A percentile compares a stretch with the other conserved stretches of the same genome.
Conservation (phyloP, 345 rosid species). For the Linum trigynum region DNA sequence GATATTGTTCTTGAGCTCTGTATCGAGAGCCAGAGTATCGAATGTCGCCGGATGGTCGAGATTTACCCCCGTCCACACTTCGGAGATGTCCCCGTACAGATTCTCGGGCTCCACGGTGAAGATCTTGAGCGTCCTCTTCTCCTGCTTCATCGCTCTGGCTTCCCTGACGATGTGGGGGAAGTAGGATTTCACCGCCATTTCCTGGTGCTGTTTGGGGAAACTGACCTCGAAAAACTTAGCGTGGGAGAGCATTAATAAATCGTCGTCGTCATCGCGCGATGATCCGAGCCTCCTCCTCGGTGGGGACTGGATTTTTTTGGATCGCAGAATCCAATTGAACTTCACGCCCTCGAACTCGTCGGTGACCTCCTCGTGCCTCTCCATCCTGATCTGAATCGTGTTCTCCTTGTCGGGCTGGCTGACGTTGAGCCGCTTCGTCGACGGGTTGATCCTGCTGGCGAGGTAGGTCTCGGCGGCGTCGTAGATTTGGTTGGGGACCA, state of each 20-base stretch:
- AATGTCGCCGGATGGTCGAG: background rate
- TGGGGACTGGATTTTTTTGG: background rate
- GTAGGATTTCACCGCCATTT: too few species aligned
- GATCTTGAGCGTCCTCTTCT: too few species aligned
- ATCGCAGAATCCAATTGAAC: background rate
- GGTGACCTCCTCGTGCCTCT: background rate
- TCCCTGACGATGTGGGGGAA: too few species aligned
- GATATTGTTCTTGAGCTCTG: background rate
- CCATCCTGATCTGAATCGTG: background rate
- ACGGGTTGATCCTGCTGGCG: constrained; percentile 29
- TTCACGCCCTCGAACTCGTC: background rate
- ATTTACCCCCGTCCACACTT: too few species aligned
- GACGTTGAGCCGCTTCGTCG: constrained; percentile 8
- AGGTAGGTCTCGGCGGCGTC: constrained; percentile 39
- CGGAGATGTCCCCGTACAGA: too few species aligned
- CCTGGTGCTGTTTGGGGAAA: too few species aligned
- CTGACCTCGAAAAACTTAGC: too few species aligned
- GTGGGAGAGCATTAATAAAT: too few species aligned
- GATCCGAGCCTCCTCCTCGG: too few species aligned
- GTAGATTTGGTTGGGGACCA: constrained; percentile 35
- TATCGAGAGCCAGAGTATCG: background rate
- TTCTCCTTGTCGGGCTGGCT: background rate
- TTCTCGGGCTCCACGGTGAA: too few species aligned
- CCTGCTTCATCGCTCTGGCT: too few species aligned
- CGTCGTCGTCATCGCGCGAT: too few species aligned